A percentile compares a stretch with the other conserved stretches of the same genome.
Evolutionary conservation across 805 yeast species (phyloP).

Genomic region (Suhomyces kilbournensis): DNA sequence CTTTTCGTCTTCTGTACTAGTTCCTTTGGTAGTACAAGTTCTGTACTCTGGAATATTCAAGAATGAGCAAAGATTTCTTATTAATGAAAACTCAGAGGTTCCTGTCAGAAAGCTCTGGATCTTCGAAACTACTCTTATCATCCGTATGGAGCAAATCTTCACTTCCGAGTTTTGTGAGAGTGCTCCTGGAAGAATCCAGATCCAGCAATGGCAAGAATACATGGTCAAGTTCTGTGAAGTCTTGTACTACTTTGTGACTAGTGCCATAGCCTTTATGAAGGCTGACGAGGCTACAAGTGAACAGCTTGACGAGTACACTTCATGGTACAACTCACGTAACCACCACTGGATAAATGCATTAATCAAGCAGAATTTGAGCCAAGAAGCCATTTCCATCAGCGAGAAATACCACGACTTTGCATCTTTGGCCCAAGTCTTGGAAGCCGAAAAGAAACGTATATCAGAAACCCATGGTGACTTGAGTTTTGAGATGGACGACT

Average conservation of each 20-base stretch:
- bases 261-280: slow-evolving; percentile 36
- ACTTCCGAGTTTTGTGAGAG: slow-evolving; percentile 16
- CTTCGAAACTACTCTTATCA: slow-evolving; percentile 38
- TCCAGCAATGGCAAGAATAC: slow-evolving; percentile 14
- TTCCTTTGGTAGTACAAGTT: slow-evolving; percentile 23
- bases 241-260: slow-evolving; percentile 34
- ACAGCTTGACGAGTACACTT: slow-evolving; percentile 25
- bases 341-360: slow-evolving; percentile 59
- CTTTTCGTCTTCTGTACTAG: slow-evolving; percentile 13
- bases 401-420: slow-evolving; percentile 65
- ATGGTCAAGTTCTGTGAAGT: slow-evolving; percentile 27
- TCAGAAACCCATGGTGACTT: slow-evolving; percentile 17
- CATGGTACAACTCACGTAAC: slow-evolving; percentile 33
- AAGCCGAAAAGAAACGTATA: slow-evolving; percentile 25
- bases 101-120: slow-evolving; percentile 46
- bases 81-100: slow-evolving; percentile 22
- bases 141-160: slow-evolving; percentile 41
- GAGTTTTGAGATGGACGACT: slow-evolving; percentile 13
- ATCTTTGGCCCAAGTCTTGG: slow-evolving; percentile 54
- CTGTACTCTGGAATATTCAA: slow-evolving; percentile 30
- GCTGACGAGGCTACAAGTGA: slow-evolving; percentile 17
- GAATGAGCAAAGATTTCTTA: slow-evolving; percentile 40
- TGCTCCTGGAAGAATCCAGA: slow-evolving; percentile 11
- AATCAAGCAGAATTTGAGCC: slow-evolving; percentile 46
- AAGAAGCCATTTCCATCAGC: slow-evolving; percentile 58